These are phyloP conservation scores for Circinella minor DNA, from an alignment of 371 early-diverging fungal species.

Conservation along the genomic window DNA sequence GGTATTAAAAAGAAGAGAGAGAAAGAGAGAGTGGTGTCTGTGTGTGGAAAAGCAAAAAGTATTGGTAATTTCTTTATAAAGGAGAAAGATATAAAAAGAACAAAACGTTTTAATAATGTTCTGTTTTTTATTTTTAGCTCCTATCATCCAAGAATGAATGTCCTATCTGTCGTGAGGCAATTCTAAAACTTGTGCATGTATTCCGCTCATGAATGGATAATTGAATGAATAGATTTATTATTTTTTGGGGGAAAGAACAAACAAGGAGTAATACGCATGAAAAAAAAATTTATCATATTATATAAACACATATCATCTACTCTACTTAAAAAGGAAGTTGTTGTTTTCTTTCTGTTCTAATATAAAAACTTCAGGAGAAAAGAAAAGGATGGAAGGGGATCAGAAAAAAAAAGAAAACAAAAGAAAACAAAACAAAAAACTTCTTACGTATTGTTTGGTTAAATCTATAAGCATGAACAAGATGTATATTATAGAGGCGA, in stretches of 20 bases:
- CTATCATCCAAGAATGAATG: conserved; percentile 60
- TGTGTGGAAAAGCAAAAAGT: too few species aligned
- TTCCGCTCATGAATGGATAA: conserved; percentile 40
- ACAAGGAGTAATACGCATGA: not conserved
- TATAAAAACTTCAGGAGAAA: not conserved
- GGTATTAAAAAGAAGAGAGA: conserved; percentile 25
- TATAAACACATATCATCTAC: too few species aligned
- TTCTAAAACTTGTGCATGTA: conserved; percentile 54
- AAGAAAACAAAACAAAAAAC: too few species aligned
- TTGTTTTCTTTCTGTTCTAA: too few species aligned
- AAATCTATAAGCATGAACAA: not conserved
- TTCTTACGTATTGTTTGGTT: not conserved
- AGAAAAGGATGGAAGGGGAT: not conserved
- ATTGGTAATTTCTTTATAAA: not conserved
- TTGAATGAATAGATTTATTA: too few species aligned
- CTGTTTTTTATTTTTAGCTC: conserved; percentile 31
- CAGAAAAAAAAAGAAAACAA: not conserved
- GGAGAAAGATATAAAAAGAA: not conserved
- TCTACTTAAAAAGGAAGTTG: too few species aligned
- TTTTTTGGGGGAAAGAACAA: not conserved
- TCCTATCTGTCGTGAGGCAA: conserved; percentile 67
- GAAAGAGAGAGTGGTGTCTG: not conserved
- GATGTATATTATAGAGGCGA: not conserved
- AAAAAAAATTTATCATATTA: too few species aligned
- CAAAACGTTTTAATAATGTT: not conserved